phyloP scores from a whole-genome alignment of 2,329 filamentous ascomycete genomes.

The Alternaria brassicicola region DNA sequence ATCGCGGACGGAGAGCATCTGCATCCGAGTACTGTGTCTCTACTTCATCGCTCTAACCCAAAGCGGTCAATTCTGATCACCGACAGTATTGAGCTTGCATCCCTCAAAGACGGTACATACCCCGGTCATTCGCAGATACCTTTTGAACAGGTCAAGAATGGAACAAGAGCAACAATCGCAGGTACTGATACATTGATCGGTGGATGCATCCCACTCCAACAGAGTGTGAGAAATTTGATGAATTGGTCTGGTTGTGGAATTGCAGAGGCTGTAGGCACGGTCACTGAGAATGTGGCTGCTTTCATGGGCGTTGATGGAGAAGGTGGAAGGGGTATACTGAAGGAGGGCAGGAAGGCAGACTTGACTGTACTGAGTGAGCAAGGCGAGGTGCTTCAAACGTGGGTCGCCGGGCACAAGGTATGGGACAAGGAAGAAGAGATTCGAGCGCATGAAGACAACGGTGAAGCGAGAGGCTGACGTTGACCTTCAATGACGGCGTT shows the following conservation, averaged over 20 bases:
- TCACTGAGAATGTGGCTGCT: conserved; percentile 58
- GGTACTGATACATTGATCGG: conserved; percentile 62
- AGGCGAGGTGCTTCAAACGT: conserved; percentile 58
- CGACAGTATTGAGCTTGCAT: conserved; percentile 61
- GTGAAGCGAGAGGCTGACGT: conserved; percentile 29
- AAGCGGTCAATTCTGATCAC: conserved; percentile 59
- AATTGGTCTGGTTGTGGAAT: conserved; percentile 55
- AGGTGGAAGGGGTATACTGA: conserved; percentile 52
- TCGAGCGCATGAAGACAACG: conserved; percentile 34
- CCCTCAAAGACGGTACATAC: conserved; percentile 58
- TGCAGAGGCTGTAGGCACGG: conserved; percentile 56
- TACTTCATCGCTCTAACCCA: conserved; percentile 57
- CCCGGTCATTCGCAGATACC: conserved; percentile 61
- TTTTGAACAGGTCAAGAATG: conserved; percentile 56
- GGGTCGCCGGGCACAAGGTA: conserved; percentile 56
- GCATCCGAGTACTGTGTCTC: conserved; percentile 56
- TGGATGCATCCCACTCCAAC: conserved; percentile 58
- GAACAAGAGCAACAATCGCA: conserved; percentile 58
- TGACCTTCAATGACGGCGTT: neutral
- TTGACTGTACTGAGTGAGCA: conserved; percentile 56
- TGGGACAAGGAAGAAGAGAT: conserved; percentile 51
- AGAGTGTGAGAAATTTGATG: conserved; percentile 58
- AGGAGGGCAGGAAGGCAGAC: conserved; percentile 56
- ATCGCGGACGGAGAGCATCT: conserved; percentile 63
- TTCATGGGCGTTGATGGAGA: conserved; percentile 56